Conservation (phyloP, 2,329 filamentous ascomycete genomes). For the Ascochyta koolunga region DNA sequence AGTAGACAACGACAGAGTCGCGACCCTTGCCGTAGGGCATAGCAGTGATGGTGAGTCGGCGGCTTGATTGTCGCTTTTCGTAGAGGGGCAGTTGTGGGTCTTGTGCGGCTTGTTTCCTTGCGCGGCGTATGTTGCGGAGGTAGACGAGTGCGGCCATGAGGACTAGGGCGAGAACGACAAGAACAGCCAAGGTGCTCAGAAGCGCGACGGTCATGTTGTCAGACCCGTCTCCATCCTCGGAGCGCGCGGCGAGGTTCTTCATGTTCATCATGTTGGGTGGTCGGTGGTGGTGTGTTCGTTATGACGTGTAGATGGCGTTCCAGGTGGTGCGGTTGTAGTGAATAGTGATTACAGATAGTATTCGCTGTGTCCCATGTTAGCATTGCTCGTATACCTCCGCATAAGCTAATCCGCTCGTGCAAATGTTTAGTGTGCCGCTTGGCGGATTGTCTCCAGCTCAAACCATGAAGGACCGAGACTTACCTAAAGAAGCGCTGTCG, state of each 20-base stretch:
- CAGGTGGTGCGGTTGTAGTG: conserved; percentile 18
- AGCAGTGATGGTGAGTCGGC: conserved; percentile 62
- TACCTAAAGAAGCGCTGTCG: conserved; percentile 34
- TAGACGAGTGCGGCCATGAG: conserved; percentile 72
- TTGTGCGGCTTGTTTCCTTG: conserved; percentile 53
- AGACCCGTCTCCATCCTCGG: conserved; percentile 56
- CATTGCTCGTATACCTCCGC: conserved; percentile 18
- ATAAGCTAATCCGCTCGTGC: conserved; percentile 15
- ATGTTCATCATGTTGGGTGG: conserved; percentile 50
- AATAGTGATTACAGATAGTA: conserved; percentile 37
- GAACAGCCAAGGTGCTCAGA: conserved; percentile 77
- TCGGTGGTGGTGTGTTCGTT: conserved; percentile 23
- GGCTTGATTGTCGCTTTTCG: conserved; percentile 62
- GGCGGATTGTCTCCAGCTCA: conserved; percentile 26
- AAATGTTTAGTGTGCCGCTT: conserved; percentile 24
- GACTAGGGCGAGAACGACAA: conserved; percentile 74
- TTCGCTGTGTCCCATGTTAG: conserved; percentile 34
- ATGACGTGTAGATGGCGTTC: conserved; percentile 30
- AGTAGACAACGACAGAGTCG: conserved; percentile 76
- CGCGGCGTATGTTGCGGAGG: conserved; percentile 69
- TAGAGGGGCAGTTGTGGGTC: conserved; percentile 68
- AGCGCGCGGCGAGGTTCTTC: conserved; percentile 58
- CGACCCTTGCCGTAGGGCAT: conserved; percentile 55
- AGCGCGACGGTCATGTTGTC: conserved; percentile 72
- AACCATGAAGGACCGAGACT: conserved; percentile 21